Evolutionary conservation across 441 rosid genomes (phyloP), one percentile per base, ranked within the genome.

Genomic region (Omphalea diandra): DNA sequence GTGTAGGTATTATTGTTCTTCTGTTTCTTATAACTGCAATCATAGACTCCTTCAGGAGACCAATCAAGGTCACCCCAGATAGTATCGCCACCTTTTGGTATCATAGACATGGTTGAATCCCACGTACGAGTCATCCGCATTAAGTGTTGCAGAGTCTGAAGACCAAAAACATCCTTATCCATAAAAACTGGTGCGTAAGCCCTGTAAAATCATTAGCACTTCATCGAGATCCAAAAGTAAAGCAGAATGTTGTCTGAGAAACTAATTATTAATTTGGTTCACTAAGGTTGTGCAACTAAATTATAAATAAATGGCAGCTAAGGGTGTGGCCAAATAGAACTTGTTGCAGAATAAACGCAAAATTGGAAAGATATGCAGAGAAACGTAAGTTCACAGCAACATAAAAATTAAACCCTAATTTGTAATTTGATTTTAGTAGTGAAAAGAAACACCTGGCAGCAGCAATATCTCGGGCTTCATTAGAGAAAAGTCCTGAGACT

Each of bases 31-130:
- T 52, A 82, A 41, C 70, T 55, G 60, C 88, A 84, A 49, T 50
- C 26, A 75, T 80, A 81, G 65, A 76, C 87, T 71, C 87, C 87
- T 81, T 95, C 99, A 1, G 98, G 99, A 3, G 99, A 84, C 97
- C 95, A 88, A 63, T 93, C 94, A 72, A 91, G 84, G 80, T 81
- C 88, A 63, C 99, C 99, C 99, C 99, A 95, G 49, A 95, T 85
- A 24, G 91, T 88, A 62, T 89, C 91, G 65, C 98, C 99, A 33
- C 99, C 99, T 84, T 79, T 93, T 18, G 97, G 97, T 81, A 95
- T 67, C 97, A 95, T 88, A 38, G 98, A 91, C 97, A 91, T 91
- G 54, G 97, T 93, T 60, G 98, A 89, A 84, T 95, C 99, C 98
- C 98, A 95, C 18, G 94, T 81, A 20, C 96, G 89, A 63, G 90